Evolutionary conservation across 208 protist species (phyloP).

Genomic region (Trypanosoma lewisi): DNA sequence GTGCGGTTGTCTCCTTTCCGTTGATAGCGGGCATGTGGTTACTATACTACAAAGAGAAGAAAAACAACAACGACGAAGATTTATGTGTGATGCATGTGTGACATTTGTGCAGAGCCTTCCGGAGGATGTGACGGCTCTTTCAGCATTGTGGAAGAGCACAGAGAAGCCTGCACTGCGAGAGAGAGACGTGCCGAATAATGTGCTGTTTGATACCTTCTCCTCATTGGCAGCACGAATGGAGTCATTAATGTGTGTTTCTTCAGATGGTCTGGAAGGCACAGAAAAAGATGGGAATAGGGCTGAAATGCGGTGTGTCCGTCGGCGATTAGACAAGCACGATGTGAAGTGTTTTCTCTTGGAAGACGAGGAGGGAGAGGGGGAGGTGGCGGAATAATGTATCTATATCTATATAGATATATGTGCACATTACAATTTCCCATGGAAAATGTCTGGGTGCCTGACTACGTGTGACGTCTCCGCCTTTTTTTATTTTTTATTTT

Average conservation of each 20-base stretch:
- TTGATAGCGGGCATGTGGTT: neutral
- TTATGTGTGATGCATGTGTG: slow-evolving; percentile 7
- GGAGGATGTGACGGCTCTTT: neutral
- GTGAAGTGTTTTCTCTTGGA: slow-evolving; percentile 4
- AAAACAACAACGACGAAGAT: neutral
- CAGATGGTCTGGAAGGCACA: neutral
- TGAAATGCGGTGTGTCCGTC: neutral
- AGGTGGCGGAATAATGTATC: slow-evolving; percentile 2
- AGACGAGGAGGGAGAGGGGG: neutral
- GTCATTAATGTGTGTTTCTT: neutral
- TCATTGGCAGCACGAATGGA: slow-evolving; percentile 14
- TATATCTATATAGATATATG: too few relatives aligned
- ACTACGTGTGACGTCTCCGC: neutral
- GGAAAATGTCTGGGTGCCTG: slow-evolving; percentile 4
- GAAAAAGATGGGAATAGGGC: neutral
- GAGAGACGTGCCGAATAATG: neutral
- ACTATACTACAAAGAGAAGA: neutral
- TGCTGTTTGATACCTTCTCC: slow-evolving; percentile 2
- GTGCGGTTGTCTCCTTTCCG: slow-evolving; percentile 11
- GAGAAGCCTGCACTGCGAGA: neutral
- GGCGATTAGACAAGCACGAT: slow-evolving; percentile 1
- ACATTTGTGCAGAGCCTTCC: neutral
- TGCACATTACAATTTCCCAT: too few relatives aligned
- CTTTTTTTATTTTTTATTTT: slow-evolving; percentile 9
- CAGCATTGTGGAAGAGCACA: neutral